A percentile compares a stretch with the other conserved stretches of the same genome.
Evolutionary conservation across 306 rosid genomes (phyloP).

Genomic region (Citrullus colocynthis): DNA sequence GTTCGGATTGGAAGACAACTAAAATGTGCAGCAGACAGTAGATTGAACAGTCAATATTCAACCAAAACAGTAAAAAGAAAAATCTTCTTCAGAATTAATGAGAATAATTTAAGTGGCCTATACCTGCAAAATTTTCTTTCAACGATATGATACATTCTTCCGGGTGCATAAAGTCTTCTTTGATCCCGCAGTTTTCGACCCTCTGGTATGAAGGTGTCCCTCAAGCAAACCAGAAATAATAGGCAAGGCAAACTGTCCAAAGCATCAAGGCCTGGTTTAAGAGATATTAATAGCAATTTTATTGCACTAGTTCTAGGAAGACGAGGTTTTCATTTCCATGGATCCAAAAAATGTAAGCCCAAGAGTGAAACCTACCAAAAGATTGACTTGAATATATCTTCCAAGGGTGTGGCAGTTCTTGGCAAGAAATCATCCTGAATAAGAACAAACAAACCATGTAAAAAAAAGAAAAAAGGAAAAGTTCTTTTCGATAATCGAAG

Average conservation of each 20-base stretch:
- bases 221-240: constrained; percentile 72
- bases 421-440: constrained; percentile 93
- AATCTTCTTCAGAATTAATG: not conserved
- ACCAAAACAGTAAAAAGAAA: not conserved
- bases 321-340: not conserved
- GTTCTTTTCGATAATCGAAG: not conserved
- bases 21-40: not conserved
- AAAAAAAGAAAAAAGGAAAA: not conserved
- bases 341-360: not conserved
- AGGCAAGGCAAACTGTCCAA: constrained; percentile 96
- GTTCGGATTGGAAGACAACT: not conserved
- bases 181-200: constrained; percentile 79
- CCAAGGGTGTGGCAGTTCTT: constrained; percentile 86
- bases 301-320: constrained; percentile 21
- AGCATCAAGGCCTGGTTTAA: constrained; percentile 59
- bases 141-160: constrained; percentile 81
- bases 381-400: constrained; percentile 80
- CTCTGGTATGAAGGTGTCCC: constrained; percentile 88
- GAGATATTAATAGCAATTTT: constrained; percentile 30
- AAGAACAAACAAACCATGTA: not conserved
- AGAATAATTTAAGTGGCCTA: not conserved
- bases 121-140: constrained; percentile 96
- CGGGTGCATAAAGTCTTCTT: constrained; percentile 91
- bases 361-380: constrained; percentile 49
- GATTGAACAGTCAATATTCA: not conserved